Evolutionary conservation across 495 filamentous ascomycete genomes (phyloP), one percentile per base, ranked within the genome.

Genomic region (Daldinia childiae): DNA sequence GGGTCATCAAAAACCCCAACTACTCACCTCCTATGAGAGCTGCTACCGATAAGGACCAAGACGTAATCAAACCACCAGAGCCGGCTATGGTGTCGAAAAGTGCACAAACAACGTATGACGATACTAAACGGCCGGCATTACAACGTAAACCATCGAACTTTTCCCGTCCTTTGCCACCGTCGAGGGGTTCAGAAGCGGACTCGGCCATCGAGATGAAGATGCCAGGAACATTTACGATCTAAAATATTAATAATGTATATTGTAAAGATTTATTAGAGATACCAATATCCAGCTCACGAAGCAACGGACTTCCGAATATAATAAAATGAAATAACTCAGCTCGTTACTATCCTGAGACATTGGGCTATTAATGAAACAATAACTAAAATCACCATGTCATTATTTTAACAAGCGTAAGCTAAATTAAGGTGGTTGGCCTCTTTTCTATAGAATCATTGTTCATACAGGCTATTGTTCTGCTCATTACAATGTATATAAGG

Each of bases 1-100:
- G 62, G 24, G 75, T 77, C 14, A 66, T 77, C 43, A 67, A 36
- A 63, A 77, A 77, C 51, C 75, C 75, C 24, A 58, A 69, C 27
- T 73, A 73, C 27, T 51, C 50, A 29, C 70, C 64, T 3, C 29
- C 36, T 0, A 57, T 55, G 12, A 26, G 52, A 30, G 12, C 57
- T 11, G 21, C 30, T 14, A 29, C 12, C 15, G 61, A 68, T 12
- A 39, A 64, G n/a, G 39, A 36, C 7, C 17, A 17, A 6, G 12
- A 56, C 27, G 17, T 38, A 17, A 56, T 73, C 24, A 57, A n/a
- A 24, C 62, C 41, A 15, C 71, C 66, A 12, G 65, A 73, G 36
- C 71, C 71, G 3, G 71, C 29, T 8, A 51, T 62, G 1, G 24
- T 72, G 6, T 43, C 64, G 15, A 58, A 29, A 19, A 43, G 36